A percentile compares a stretch with the other conserved stretches of the same genome.
Conservation (phyloP, 1,284 basidiomycete species). For the Trametes polyzona region DNA sequence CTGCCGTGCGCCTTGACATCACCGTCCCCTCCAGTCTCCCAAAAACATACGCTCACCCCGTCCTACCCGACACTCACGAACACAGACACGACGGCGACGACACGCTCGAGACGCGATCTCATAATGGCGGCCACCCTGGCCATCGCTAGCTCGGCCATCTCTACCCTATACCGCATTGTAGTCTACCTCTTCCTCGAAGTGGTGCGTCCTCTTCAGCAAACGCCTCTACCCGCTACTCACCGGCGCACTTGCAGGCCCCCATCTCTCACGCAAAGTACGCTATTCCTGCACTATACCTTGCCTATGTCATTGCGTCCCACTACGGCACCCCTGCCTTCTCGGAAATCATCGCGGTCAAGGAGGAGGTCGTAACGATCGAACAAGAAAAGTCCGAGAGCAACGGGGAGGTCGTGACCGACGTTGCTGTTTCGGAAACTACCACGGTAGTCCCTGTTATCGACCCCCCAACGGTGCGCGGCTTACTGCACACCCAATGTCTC, state of each 20-base stretch:
- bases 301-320: slow-evolving; percentile 11
- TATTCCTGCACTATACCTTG: slow-evolving; percentile 19
- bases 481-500: background rate
- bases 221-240: background rate
- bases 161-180: slow-evolving; percentile 29
- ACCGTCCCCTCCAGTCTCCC: background rate
- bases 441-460: slow-evolving; percentile 11
- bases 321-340: slow-evolving; percentile 15
- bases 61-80: slow-evolving; percentile 4
- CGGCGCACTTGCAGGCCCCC: slow-evolving; percentile 5
- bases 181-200: slow-evolving; percentile 32
- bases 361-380: slow-evolving; percentile 16
- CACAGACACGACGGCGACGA: slow-evolving; percentile 9
- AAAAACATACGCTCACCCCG: background rate
- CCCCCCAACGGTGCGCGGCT: slow-evolving; percentile 10
- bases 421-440: slow-evolving; percentile 14
- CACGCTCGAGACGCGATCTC: background rate
- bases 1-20: slow-evolving; percentile 10
- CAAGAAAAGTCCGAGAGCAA: slow-evolving; percentile 17
- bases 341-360: slow-evolving; percentile 13
- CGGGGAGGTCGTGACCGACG: slow-evolving; percentile 16
- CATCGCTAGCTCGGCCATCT: slow-evolving; percentile 27
- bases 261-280: slow-evolving; percentile 15
- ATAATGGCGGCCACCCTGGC: slow-evolving; percentile 25
- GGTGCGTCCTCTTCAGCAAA: slow-evolving; percentile 15